A percentile compares a stretch with the other conserved stretches of the same genome.
These are phyloP conservation scores for Entonaema liquescens DNA, from an alignment of 495 filamentous ascomycete genomes.

Conservation along the genomic window DNA sequence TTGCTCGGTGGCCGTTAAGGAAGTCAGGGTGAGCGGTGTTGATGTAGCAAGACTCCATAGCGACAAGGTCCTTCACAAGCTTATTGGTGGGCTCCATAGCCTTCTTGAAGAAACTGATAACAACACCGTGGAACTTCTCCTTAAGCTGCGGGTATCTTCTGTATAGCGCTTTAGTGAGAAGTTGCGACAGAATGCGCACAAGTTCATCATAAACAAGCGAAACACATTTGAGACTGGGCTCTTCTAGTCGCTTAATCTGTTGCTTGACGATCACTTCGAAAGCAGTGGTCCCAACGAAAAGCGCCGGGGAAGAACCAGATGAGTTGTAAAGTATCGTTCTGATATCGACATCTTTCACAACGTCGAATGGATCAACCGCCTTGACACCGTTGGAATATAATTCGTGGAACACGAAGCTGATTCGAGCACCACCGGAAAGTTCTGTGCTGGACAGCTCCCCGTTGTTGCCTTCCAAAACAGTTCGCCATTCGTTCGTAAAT, in stretches of 20 bases:
- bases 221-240: slow-evolving; percentile 96
- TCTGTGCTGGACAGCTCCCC: slow-evolving; percentile 93
- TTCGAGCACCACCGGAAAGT: slow-evolving; percentile 95
- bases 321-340: slow-evolving; percentile 97
- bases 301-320: slow-evolving; percentile 93
- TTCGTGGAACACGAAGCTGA: slow-evolving; percentile 99
- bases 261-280: slow-evolving; percentile 99
- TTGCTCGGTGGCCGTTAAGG: slow-evolving; percentile 94
- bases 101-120: slow-evolving; percentile 96
- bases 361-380: slow-evolving; percentile 96
- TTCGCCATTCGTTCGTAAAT: slow-evolving; percentile 96
- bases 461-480: slow-evolving; percentile 95
- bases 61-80: slow-evolving; percentile 89
- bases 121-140: slow-evolving; percentile 96
- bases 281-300: slow-evolving; percentile 97
- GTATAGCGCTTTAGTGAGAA: slow-evolving; percentile 89
- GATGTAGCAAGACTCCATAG: slow-evolving; percentile 97
- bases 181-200: slow-evolving; percentile 90
- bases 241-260: slow-evolving; percentile 95
- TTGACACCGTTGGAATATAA: slow-evolving; percentile 98
- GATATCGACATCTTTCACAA: slow-evolving; percentile 98
- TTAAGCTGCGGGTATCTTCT: slow-evolving; percentile 91
- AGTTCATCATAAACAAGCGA: slow-evolving; percentile 97
- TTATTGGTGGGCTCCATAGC: slow-evolving; percentile 97
- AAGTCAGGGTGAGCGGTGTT: slow-evolving; percentile 99